Percentiles rank a stretch among this genome's conserved stretches.
Conservation (phyloP, 768 basidiomycete species). For the Amanita jacksonii region DNA sequence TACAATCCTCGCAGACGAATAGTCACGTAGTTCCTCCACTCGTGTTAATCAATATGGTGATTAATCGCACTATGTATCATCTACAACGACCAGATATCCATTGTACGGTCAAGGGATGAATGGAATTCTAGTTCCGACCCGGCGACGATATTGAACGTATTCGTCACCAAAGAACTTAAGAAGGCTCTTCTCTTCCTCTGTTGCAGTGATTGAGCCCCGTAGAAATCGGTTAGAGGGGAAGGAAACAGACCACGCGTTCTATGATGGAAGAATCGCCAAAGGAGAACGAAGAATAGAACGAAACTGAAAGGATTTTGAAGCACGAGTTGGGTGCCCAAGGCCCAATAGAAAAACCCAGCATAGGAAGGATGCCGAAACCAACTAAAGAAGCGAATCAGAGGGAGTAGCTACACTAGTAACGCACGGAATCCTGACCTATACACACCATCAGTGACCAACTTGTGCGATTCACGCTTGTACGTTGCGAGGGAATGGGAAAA, state of each 20-base stretch:
- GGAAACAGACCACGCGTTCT: conserved; percentile 63
- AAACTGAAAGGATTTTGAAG: conserved; percentile 81
- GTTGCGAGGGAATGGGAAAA: conserved; percentile 88
- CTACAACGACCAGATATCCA: background rate
- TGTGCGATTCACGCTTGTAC: conserved; percentile 62
- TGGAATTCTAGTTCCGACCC: conserved; percentile 84
- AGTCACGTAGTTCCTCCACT: conserved; percentile 11
- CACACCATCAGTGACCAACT: conserved; percentile 80
- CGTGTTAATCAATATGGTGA: too few relatives aligned
- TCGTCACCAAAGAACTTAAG: conserved; percentile 85
- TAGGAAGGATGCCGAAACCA: conserved; percentile 95
- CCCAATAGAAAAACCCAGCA: conserved; percentile 97
- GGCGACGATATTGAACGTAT: conserved; percentile 65
- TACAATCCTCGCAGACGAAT: conserved; percentile 46
- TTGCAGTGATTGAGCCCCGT: background rate
- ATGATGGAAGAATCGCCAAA: conserved; percentile 83
- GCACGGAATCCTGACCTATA: conserved; percentile 54
- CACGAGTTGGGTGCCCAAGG: conserved; percentile 84
- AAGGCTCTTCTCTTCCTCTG: conserved; percentile 77
- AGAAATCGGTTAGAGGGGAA: background rate
- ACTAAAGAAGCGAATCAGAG: conserved; percentile 25
- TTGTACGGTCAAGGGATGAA: conserved; percentile 68
- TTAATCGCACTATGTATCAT: too few relatives aligned
- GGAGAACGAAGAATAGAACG: conserved; percentile 48
- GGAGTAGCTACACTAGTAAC: background rate